Conservation (phyloP, 2,329 filamentous ascomycete genomes). For the Exophiala aquamarina region DNA sequence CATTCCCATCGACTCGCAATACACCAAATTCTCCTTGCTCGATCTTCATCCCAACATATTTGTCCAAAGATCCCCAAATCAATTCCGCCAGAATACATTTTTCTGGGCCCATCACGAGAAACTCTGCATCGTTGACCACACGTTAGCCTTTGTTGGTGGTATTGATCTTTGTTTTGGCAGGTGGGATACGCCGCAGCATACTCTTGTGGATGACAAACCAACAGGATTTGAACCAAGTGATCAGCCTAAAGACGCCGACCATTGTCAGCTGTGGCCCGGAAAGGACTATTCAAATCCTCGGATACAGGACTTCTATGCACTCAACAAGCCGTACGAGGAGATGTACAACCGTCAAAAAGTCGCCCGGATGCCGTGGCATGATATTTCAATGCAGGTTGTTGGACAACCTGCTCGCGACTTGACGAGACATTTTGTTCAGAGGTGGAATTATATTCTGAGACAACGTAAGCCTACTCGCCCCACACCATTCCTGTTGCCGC, state of each 20-base stretch:
- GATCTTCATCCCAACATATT: constrained; percentile 96
- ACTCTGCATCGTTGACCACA: constrained; percentile 94
- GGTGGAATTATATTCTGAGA: constrained; percentile 95
- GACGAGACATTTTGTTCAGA: constrained; percentile 92
- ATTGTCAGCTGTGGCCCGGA: constrained; percentile 93
- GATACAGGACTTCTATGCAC: constrained; percentile 89
- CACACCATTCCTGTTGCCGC: constrained; percentile 87
- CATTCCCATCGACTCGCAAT: constrained; percentile 95
- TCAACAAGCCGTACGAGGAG: constrained; percentile 94
- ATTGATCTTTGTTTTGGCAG: constrained; percentile 96
- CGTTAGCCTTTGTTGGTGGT: constrained; percentile 90
- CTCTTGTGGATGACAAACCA: constrained; percentile 85
- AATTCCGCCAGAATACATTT: constrained; percentile 98
- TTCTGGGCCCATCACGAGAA: constrained; percentile 99
- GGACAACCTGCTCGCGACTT: constrained; percentile 92
- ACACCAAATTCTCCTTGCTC: constrained; percentile 93
- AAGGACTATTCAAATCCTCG: constrained; percentile 98
- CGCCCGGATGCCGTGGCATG: constrained; percentile 97
- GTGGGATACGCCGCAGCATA: constrained; percentile 95
- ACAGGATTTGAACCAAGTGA: constrained; percentile 85
- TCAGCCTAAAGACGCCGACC: constrained; percentile 80
- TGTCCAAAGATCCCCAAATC: constrained; percentile 92
- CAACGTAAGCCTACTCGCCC: constrained; percentile 91
- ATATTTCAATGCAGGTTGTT: constrained; percentile 96
- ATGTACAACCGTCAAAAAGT: constrained; percentile 93